Evolutionary conservation across 345 rosid genomes (phyloP).

Genomic region (Citrus sp.): DNA sequence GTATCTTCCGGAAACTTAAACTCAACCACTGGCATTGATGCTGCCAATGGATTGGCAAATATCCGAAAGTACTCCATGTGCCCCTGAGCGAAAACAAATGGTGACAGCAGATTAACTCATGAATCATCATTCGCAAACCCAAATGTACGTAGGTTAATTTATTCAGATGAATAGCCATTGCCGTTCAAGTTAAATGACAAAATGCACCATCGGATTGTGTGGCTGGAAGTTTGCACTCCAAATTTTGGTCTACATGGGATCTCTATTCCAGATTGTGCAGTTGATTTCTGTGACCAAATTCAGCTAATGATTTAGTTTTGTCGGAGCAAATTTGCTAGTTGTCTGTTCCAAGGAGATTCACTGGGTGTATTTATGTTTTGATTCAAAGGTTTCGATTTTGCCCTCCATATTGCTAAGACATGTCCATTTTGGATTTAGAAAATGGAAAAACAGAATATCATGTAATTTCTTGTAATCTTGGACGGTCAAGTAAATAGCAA

Average conservation of each 20-base stretch:
- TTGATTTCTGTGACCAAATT: neutral
- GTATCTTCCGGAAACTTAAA: slow-evolving; percentile 9
- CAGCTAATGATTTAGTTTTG: neutral
- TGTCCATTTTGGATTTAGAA: no score
- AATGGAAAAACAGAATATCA: no score
- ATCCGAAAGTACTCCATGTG: neutral
- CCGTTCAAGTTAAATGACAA: slow-evolving; percentile 1
- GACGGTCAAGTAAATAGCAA: no score
- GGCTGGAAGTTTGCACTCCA: neutral
- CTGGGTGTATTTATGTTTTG: neutral
- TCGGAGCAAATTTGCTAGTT: neutral
- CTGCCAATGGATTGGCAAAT: slow-evolving; percentile 10
- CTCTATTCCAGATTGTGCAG: neutral
- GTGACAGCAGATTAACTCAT: neutral
- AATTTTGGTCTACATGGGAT: neutral
- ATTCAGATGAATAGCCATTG: slow-evolving; percentile 1
- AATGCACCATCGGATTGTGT: neutral
- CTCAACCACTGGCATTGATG: slow-evolving; percentile 2
- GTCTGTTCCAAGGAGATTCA: neutral
- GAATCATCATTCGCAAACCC: neutral
- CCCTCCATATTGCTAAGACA: no score
- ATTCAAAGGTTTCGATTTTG: neutral
- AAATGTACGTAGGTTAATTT: slow-evolving; percentile 1
- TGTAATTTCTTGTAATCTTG: no score
- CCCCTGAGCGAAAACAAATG: neutral